A percentile compares a stretch with the other conserved stretches of the same genome.
phyloP scores from a whole-genome alignment of 1,139 yeast genomes.

The Wickerhamomyces sp. region DNA sequence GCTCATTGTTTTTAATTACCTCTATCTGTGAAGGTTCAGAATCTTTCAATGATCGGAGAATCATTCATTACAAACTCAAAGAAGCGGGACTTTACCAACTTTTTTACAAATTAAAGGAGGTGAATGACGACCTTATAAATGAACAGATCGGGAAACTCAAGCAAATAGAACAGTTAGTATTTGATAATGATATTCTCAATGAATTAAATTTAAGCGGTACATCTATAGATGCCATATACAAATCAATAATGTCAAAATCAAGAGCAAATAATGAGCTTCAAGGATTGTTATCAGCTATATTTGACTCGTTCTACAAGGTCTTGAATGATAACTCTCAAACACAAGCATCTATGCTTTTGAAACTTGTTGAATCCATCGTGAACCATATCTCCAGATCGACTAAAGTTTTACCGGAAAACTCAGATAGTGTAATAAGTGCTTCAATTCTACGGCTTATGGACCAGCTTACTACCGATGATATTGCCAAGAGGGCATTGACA shows the following conservation, averaged over 20 bases:
- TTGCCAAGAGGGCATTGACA: conserved; percentile 68
- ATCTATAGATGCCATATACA: conserved; percentile 10
- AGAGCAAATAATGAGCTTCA: conserved; percentile 48
- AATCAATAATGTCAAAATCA: conserved; percentile 11
- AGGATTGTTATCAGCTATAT: conserved; percentile 22
- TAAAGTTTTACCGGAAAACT: conserved; percentile 41
- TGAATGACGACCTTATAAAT: conserved; percentile 51
- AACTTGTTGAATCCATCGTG: conserved; percentile 62
- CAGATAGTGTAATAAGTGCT: conserved; percentile 66
- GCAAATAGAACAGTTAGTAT: conserved; percentile 20
- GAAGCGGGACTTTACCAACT: conserved; percentile 59
- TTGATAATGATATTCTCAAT: conserved; percentile 14
- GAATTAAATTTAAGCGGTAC: conserved; percentile 18
- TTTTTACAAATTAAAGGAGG: conserved; percentile 45
- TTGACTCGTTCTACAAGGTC: conserved; percentile 12
- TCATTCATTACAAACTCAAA: conserved; percentile 56
- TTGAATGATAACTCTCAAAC: conserved; percentile 24
- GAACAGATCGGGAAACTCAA: conserved; percentile 57
- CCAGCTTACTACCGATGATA: conserved; percentile 76
- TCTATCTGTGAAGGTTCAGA: conserved; percentile 58
- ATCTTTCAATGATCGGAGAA: conserved; percentile 42
- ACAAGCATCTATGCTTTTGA: conserved; percentile 29
- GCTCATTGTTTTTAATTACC: conserved; percentile 64
- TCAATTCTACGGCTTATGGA: conserved; percentile 72
- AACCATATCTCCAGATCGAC: conserved; percentile 56